A percentile compares a stretch with the other conserved stretches of the same genome.
phyloP scores from a whole-genome alignment of 176 grass and related monocot genomes.

The Phoenix dactylifera region DNA sequence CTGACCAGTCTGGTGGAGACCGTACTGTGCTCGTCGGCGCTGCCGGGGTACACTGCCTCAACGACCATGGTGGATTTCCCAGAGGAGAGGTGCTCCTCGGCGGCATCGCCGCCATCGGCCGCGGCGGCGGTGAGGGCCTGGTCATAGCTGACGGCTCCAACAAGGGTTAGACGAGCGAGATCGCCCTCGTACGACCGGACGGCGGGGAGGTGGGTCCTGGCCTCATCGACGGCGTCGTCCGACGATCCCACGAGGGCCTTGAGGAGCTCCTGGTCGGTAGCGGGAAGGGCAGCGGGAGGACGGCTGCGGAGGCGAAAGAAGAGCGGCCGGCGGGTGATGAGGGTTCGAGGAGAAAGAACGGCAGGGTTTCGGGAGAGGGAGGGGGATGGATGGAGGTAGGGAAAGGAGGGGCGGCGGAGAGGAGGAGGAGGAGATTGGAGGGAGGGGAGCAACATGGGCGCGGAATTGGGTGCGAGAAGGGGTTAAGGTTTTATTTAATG shows the following conservation, averaged over 20 bases:
- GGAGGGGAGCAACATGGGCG: background rate
- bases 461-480: constrained; percentile 1
- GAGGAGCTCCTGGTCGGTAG: constrained; percentile 17
- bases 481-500: background rate
- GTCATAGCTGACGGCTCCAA: constrained; percentile 37
- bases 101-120: constrained; percentile 37
- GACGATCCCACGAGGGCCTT: constrained; percentile 16
- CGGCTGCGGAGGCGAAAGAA: background rate
- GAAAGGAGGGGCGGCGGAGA: background rate
- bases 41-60: constrained; percentile 53
- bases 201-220: constrained; percentile 27
- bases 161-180: constrained; percentile 48
- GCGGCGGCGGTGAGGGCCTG: constrained; percentile 65
- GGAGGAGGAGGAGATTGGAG: background rate
- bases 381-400: background rate
- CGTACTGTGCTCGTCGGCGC: constrained; percentile 15
- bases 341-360: background rate
- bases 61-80: constrained; percentile 54
- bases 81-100: constrained; percentile 48
- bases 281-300: background rate
- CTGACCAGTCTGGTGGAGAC: constrained; percentile 71
- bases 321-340: background rate
- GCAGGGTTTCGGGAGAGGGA: too few species aligned
- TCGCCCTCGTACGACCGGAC: constrained; percentile 58
- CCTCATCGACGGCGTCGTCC: background rate